Evolutionary conservation across 1,284 basidiomycete species (phyloP).

Genomic region (Lignosus rhinocerotis): DNA sequence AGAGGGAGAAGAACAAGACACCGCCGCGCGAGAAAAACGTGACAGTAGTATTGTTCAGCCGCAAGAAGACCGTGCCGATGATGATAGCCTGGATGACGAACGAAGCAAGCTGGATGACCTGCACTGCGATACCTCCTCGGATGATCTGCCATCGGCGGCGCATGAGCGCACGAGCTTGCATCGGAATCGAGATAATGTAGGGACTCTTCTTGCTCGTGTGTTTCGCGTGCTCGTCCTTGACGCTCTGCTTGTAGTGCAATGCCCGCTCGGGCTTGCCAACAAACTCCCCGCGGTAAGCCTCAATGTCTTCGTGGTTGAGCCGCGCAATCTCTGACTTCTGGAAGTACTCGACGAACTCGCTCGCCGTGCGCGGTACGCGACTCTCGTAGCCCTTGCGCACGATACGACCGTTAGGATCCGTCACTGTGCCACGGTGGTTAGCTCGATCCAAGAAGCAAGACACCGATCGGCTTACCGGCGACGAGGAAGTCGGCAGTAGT

Average conservation of each 20-base stretch:
- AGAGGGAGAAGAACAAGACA: slow-evolving; percentile 66
- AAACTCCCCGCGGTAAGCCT: slow-evolving; percentile 41
- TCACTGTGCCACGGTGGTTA: slow-evolving; percentile 38
- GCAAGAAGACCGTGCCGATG: slow-evolving; percentile 76
- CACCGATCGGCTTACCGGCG: slow-evolving; percentile 30
- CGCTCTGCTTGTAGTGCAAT: slow-evolving; percentile 49
- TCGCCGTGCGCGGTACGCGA: slow-evolving; percentile 48
- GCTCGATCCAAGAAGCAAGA: background rate
- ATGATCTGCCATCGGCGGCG: slow-evolving; percentile 67
- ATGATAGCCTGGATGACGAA: slow-evolving; percentile 71
- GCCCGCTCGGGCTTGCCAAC: slow-evolving; percentile 32
- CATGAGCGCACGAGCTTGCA: slow-evolving; percentile 73
- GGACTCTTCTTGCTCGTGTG: slow-evolving; percentile 32
- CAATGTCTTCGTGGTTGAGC: slow-evolving; percentile 47
- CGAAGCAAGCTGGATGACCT: slow-evolving; percentile 36
- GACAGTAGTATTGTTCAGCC: slow-evolving; percentile 57
- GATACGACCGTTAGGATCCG: slow-evolving; percentile 50
- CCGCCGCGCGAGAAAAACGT: slow-evolving; percentile 84
- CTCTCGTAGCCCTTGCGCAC: slow-evolving; percentile 42
- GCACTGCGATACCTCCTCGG: slow-evolving; percentile 52
- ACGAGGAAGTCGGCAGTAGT: slow-evolving; percentile 65
- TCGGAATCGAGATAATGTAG: slow-evolving; percentile 35
- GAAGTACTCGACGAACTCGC: slow-evolving; percentile 53
- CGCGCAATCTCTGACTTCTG: slow-evolving; percentile 39
- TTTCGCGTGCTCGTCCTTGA: slow-evolving; percentile 49